phyloP scores from a whole-genome alignment of 495 filamentous ascomycete genomes.

The Tricharina praecox region DNA sequence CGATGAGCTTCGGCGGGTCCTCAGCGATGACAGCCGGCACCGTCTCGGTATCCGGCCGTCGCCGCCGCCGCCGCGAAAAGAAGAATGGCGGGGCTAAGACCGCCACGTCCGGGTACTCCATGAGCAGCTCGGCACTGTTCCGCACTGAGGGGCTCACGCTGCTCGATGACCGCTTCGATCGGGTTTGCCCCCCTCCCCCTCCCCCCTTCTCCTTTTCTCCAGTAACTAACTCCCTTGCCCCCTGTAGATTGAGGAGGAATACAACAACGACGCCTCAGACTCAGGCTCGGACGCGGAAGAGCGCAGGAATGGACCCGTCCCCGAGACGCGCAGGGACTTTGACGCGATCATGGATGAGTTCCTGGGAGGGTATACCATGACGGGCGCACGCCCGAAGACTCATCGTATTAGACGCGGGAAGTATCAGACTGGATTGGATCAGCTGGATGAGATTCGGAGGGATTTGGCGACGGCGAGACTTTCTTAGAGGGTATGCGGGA shows the following conservation, averaged over 20 bases:
- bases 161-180: conserved; percentile 81
- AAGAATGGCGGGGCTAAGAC: conserved; percentile 85
- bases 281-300: too few species aligned
- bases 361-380: conserved; percentile 54
- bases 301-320: conserved; percentile 35
- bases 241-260: conserved; percentile 66
- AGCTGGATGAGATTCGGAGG: conserved; percentile 78
- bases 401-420: conserved; percentile 69
- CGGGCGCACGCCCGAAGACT: conserved; percentile 34
- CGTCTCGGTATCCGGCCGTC: conserved; percentile 13
- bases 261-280: conserved; percentile 59
- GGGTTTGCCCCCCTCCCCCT: conserved; percentile 16
- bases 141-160: conserved; percentile 77
- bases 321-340: conserved; percentile 55
- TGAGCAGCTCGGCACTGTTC: conserved; percentile 78
- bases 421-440: conserved; percentile 60
- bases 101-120: conserved; percentile 80
- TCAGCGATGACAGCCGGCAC: conserved; percentile 32
- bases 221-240: not conserved
- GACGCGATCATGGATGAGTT: conserved; percentile 89
- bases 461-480: conserved; percentile 60
- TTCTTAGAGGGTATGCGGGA: too few species aligned
- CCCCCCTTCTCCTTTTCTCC: not conserved
- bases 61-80: conserved; percentile 48
- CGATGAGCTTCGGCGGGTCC: conserved; percentile 29